These are phyloP conservation scores for Eutypa lata DNA, from an alignment of 2,329 filamentous ascomycete genomes.

Conservation along the genomic window DNA sequence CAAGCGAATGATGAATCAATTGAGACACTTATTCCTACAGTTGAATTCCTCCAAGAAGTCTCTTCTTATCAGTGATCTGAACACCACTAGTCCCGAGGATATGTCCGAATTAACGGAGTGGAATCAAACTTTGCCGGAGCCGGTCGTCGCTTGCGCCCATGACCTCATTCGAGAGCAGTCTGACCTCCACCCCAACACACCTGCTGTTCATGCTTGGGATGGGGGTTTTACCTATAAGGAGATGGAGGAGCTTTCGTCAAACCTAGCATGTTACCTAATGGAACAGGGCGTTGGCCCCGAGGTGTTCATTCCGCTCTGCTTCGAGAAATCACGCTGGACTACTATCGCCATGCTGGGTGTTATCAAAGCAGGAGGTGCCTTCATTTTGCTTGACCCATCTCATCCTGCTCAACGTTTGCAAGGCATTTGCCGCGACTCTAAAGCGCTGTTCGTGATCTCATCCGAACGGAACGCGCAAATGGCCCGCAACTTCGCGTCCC, in stretches of 20 bases:
- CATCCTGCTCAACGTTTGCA: slow-evolving; percentile 16
- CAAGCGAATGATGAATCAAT: no score
- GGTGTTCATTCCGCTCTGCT: slow-evolving; percentile 14
- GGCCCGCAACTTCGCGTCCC: no score
- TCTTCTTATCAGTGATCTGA: no score
- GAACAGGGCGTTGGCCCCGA: slow-evolving; percentile 8
- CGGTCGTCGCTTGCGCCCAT: background rate
- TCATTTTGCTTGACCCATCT: slow-evolving; percentile 22
- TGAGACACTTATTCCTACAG: no score
- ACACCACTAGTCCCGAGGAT: no score
- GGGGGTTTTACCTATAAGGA: background rate
- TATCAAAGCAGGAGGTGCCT: slow-evolving; percentile 27
- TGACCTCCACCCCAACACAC: background rate
- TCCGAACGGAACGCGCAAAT: background rate
- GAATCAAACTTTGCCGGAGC: background rate
- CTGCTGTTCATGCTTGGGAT: background rate
- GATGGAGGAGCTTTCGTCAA: background rate
- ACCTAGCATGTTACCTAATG: slow-evolving; percentile 6
- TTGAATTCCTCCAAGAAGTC: no score
- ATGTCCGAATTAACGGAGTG: no score
- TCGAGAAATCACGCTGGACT: slow-evolving; percentile 18
- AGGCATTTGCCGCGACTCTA: no score
- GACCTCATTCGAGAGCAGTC: background rate
- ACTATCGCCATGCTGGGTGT: slow-evolving; percentile 20
- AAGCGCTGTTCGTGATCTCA: background rate